These are phyloP conservation scores for Stagonosporopsis tanaceti DNA, from an alignment of 2,329 filamentous ascomycete species.

Conservation along the genomic window DNA sequence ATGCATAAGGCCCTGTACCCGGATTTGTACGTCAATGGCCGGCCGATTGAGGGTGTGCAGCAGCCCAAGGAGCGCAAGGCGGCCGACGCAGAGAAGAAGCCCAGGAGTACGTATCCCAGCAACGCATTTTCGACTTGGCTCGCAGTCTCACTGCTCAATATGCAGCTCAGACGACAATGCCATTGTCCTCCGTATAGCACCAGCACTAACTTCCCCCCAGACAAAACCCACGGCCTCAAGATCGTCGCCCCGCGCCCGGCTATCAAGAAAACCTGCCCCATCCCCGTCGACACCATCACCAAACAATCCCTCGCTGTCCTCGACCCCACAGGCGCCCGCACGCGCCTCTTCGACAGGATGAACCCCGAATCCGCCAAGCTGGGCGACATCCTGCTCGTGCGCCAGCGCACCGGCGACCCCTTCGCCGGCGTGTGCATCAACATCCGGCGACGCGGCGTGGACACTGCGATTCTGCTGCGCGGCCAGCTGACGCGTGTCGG, in stretches of 20 bases:
- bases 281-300: slow-evolving; percentile 74
- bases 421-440: slow-evolving; percentile 89
- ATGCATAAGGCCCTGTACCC: slow-evolving; percentile 35
- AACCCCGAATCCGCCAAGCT: slow-evolving; percentile 82
- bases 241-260: slow-evolving; percentile 62
- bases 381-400: slow-evolving; percentile 91
- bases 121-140: background rate
- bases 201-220: slow-evolving; percentile 14
- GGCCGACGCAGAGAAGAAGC: slow-evolving; percentile 11
- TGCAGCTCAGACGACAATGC: background rate
- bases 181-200: background rate
- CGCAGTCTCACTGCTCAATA: no score
- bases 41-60: slow-evolving; percentile 9
- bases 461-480: slow-evolving; percentile 85
- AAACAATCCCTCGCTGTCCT: slow-evolving; percentile 74
- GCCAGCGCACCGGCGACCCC: slow-evolving; percentile 83
- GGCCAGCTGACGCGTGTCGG: slow-evolving; percentile 86
- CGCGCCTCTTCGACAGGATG: slow-evolving; percentile 77
- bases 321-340: slow-evolving; percentile 85
- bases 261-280: slow-evolving; percentile 63
- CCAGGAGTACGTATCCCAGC: slow-evolving; percentile 15
- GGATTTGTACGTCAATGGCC: slow-evolving; percentile 17
- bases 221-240: slow-evolving; percentile 53
- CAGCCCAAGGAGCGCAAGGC: slow-evolving; percentile 4
- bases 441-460: slow-evolving; percentile 83